Percentiles rank a stretch among this genome's conserved stretches.
phyloP scores from a whole-genome alignment of 2,329 filamentous ascomycete species.

The Bimuria novae-zelandiae region DNA sequence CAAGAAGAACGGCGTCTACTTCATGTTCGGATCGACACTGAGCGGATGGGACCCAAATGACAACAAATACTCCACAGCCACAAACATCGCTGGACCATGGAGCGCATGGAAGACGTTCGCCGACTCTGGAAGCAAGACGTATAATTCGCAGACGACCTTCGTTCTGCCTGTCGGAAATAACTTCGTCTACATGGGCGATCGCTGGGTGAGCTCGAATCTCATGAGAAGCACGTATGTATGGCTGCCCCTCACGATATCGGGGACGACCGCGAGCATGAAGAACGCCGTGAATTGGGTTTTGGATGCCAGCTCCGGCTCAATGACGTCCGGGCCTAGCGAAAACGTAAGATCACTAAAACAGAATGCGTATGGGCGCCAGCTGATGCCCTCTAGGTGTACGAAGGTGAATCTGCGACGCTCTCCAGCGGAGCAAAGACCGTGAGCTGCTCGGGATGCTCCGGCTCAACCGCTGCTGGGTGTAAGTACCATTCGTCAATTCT shows the following conservation, averaged over 20 bases:
- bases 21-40: conserved; percentile 63
- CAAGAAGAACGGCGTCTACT: conserved; percentile 65
- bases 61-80: conserved; percentile 66
- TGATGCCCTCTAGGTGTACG: no score
- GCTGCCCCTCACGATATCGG: conserved; percentile 62
- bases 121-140: conserved; percentile 61
- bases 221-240: conserved; percentile 67
- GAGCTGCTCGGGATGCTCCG: conserved; percentile 59
- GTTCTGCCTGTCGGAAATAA: conserved; percentile 55
- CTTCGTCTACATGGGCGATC: conserved; percentile 68
- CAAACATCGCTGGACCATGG: conserved; percentile 64
- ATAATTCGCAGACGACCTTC: conserved; percentile 64
- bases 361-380: no score
- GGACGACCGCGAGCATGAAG: conserved; percentile 55
- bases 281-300: conserved; percentile 62
- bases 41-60: conserved; percentile 64
- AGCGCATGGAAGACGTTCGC: conserved; percentile 64
- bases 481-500: neutral
- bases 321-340: conserved; percentile 52
- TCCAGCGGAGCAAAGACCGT: conserved; percentile 52
- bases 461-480: conserved; percentile 55
- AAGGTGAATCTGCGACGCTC: conserved; percentile 57
- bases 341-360: no score
- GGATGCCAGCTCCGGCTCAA: conserved; percentile 51
- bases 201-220: conserved; percentile 66